Conservation (phyloP, 2,329 filamentous ascomycete species). For the Hortaea sp. region DNA sequence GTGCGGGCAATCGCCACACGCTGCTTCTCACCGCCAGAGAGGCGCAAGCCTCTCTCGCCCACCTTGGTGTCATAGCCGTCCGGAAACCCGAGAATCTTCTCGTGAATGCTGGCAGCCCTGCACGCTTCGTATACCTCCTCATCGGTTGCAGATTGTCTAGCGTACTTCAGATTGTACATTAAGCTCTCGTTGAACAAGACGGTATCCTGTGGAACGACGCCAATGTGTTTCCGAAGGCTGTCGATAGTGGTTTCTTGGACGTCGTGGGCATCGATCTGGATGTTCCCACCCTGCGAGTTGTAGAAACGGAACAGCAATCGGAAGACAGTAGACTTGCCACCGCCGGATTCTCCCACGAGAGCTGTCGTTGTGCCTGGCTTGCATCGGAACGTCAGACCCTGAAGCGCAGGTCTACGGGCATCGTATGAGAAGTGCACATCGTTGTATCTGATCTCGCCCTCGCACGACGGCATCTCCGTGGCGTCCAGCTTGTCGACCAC, state of each 20-base stretch:
- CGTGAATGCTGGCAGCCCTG: slow-evolving; percentile 79
- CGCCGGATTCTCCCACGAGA: slow-evolving; percentile 90
- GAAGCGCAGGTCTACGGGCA: slow-evolving; percentile 70
- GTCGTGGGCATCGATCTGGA: slow-evolving; percentile 74
- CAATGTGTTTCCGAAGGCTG: slow-evolving; percentile 82
- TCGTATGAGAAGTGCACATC: slow-evolving; percentile 90
- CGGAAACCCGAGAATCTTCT: slow-evolving; percentile 80
- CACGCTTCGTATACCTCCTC: slow-evolving; percentile 77
- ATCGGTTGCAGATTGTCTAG: slow-evolving; percentile 68
- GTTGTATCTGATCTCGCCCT: slow-evolving; percentile 76
- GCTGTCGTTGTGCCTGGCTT: slow-evolving; percentile 86
- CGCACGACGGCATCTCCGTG: slow-evolving; percentile 53
- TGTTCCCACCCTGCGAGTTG: slow-evolving; percentile 68
- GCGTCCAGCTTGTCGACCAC: slow-evolving; percentile 69
- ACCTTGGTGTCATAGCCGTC: slow-evolving; percentile 85
- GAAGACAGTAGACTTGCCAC: slow-evolving; percentile 94
- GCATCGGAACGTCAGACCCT: slow-evolving; percentile 76
- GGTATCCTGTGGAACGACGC: slow-evolving; percentile 93
- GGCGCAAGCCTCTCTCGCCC: slow-evolving; percentile 74
- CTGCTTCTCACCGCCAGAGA: slow-evolving; percentile 89
- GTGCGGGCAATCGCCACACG: slow-evolving; percentile 87
- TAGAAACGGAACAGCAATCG: slow-evolving; percentile 95
- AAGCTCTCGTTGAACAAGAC: slow-evolving; percentile 88
- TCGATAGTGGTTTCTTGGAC: slow-evolving; percentile 77
- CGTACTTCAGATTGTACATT: slow-evolving; percentile 91